Evolutionary conservation across 2,329 filamentous ascomycete genomes (phyloP).

Genomic region (Monosporascus ibericus): DNA sequence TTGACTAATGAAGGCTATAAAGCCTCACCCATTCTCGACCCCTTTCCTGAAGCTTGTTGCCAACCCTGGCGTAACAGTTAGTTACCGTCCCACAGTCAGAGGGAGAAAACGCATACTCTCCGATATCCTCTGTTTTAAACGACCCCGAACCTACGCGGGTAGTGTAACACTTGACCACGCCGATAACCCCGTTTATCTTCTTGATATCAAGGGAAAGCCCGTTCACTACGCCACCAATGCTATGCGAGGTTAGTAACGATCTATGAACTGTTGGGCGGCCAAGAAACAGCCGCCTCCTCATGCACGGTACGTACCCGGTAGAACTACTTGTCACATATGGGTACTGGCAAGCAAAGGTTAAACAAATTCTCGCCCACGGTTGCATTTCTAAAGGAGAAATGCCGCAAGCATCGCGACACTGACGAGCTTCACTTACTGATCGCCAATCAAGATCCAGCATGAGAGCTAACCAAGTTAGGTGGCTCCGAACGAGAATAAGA

Average conservation of each 20-base stretch:
- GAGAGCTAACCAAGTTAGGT: conserved; percentile 21
- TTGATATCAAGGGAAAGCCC: conserved; percentile 13
- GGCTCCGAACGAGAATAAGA: no score
- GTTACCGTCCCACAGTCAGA: background rate
- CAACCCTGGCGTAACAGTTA: conserved; percentile 7
- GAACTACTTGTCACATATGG: conserved; percentile 52
- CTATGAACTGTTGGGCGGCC: no score
- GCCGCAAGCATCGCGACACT: background rate
- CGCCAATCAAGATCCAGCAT: conserved; percentile 52
- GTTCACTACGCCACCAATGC: no score
- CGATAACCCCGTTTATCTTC: conserved; percentile 47
- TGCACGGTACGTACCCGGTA: conserved; percentile 29
- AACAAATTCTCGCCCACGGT: background rate
- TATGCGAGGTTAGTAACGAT: background rate
- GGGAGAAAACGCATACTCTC: conserved; percentile 8
- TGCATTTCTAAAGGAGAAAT: background rate
- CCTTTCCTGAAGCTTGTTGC: conserved; percentile 28
- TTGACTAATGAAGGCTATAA: background rate
- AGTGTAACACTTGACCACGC: conserved; percentile 51
- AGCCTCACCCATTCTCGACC: conserved; percentile 28
- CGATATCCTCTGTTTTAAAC: conserved; percentile 48
- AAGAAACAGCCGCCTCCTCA: no score
- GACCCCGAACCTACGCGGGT: conserved; percentile 49
- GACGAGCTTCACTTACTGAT: no score
- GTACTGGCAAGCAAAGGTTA: conserved; percentile 34